Base-by-base conservation (phyloP, 2,329 filamentous ascomycete genomes). In the Fusarium tricinctum region DNA sequence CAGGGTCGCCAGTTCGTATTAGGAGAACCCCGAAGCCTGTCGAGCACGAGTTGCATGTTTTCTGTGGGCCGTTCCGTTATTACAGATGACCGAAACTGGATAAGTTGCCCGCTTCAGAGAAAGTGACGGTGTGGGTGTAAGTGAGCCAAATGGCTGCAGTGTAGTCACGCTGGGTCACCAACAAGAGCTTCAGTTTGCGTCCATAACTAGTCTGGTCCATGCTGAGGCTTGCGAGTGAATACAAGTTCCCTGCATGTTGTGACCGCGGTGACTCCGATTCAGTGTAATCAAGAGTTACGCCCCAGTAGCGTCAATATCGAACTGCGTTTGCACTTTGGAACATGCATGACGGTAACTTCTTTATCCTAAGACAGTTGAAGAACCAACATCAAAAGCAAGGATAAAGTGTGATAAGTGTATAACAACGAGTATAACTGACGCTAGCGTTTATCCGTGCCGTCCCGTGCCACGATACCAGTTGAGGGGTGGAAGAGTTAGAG, bases 61-160 rank as follows among this genome's bases (percentile, higher is more conserved):
- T 49, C 23, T 35, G 52, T 66, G 58, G 67, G 23, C 53, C 50
- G 19, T 67, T 40, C 42, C 42, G 60, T 62, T 20, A 30, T 57
- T 49, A 55, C 26, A 46, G 53, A 47, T 44, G 48, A 47, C 19
- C 35, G 48, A 55, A 55, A 56, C 32, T 57, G 56, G 49, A 59
- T 52, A 62, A 61, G 45, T 26, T 52, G 47, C 53, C 63, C 39
- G 46, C 38, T 68, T 50, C 54, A 47, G 45, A 30, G 39, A 58
- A 52, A 63, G 51, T 68, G 57, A 70, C 47, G 68, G 66, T 66
- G 70, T 73, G 65, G 53, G 56, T 67, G 53, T 68, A 51, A 49
- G 43, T 59, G 44, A 57, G 40, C 48, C 55, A 61, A 57, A 55
- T 53, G 9, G 66, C 60, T 70, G 70, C 70, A 68, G 43, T 56